Base-by-base conservation (phyloP, 2,329 filamentous ascomycete genomes). In the Calonectria pteridis region DNA sequence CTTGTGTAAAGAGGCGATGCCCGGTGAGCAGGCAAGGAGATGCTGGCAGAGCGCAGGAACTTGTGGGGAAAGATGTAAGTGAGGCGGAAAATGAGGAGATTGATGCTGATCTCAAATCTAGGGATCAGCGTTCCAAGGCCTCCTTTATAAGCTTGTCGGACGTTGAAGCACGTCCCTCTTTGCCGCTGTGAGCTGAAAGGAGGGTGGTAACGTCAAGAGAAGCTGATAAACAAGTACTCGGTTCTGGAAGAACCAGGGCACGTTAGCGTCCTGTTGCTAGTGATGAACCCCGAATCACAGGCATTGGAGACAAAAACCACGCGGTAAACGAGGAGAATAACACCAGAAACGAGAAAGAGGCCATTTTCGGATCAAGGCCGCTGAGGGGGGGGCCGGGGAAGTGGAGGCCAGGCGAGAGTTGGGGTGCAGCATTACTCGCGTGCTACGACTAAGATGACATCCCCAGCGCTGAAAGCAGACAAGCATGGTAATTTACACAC, bases 81-180 rank as follows among this genome's bases (percentile, higher is more conserved):
- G 68, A 72, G 33, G 53, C 31, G 71, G 50, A 58, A 23, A 23
- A 62, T n/a, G 53, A 69, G 59, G 37, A 29, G 65, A 53, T 55
- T 78, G 74, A 49, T 67, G 72, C 50, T 76, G 46, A 65, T 71
- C 59, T 72, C 31, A 68, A 73, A 16, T 37, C 26, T 62, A 40
- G 35, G 46, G 33, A 63, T 69, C 50, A 69, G 49, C 59, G 76
- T 68, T 70, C 64, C 69, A 67, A 72, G 66, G 50, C 69, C 29
- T 59, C 58, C 70, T 67, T 79, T 79, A 77, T 77, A 78, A 78
- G 70, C 40, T 53, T 10, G 31, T 14, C 59, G n/a, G 46, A 28
- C 10, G 37, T 51, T 72, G 74, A 75, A 75, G 77, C 50, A 77
- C 73, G 67, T 73, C 76, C 55, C 69, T 51, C 72, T 62, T 50